Base-by-base conservation (phyloP, 768 basidiomycete species). In the Russula sp. region DNA sequence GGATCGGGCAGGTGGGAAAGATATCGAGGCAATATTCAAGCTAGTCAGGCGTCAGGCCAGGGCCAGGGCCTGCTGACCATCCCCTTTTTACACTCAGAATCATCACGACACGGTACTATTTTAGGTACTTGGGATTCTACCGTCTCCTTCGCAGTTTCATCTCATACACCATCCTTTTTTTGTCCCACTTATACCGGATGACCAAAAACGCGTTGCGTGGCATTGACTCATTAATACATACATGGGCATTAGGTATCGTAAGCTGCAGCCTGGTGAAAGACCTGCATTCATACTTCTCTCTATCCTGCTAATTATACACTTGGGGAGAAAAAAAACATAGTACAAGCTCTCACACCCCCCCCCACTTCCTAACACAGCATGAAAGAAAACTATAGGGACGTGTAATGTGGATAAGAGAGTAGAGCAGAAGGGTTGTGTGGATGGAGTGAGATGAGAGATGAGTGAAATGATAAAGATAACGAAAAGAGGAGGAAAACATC, bases 401-500 rank as follows among this genome's bases (percentile, higher is more conserved):
- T 32, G 20, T 29, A n/a, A 29, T 25, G 42, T 32, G 11, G 25
- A 50, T 16, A 32, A 22, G 42, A 58, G 50, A 47, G 35, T n/a
- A 58, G 18, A 52, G 25, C 25, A 29, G 25, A 29, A 29, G 22
- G 32, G 43, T 7, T 25, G 41, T 53, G 29, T 36, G 49, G 47
- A 38, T 56, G 59, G 52, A 18, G 7, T 6, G 52, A 36, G 18
- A 32, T 13, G 9, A 25, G 29, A 49, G 16, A 13, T 38, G 61
- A 10, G 48, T 10, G 49, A 55, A 41, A 49, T 41, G 46, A 65
- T 65, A 65, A 65, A 50, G 56, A 65, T 65, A 65, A 29, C 55
- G 4, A 48, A 61, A 32, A 11, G 11, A 8, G 42, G 16, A 25
- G 8, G 6, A 39, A 6, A 13, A 52, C 39, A 20, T 11, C 7